Base-by-base conservation (phyloP, 1,284 basidiomycete genomes). In the Thecaphora thlaspeos region DNA sequence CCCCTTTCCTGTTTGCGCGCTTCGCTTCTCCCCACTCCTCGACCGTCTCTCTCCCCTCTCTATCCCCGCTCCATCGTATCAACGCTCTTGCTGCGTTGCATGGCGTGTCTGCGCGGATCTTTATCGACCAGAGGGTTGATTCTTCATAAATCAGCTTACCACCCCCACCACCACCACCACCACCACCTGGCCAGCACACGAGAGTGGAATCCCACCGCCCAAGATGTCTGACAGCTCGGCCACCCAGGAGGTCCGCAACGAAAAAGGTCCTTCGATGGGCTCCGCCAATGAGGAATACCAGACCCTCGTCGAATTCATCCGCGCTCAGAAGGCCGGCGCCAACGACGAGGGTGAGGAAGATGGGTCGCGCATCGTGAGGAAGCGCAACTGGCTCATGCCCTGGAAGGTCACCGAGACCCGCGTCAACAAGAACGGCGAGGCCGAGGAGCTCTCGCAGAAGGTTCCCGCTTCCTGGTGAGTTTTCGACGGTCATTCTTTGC, bases 341-440 rank as follows among this genome's bases (percentile, higher is more conserved):
- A 36, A 32, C 42, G 74, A 75, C 34, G 73, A 75, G 12, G 70
- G 67, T 26, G 74, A 59, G 22, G 54, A 39, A 17, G 68, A 75
- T 46, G 72, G 68, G 43, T 45, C 68, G 30, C 66, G 48, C 47
- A 48, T 75, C 49, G 70, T 76, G 52, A 73, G 68, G 67, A 73
- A 73, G 67, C 75, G 75, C 55, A 47, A 62, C 49, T 69, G 55
- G 47, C 62, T 66, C 48, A 47, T 51, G 40, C 72, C 72, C 47
- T 77, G 75, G 75, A 70, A 77, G 69, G 64, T 60, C 43, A 64
- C 56, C 30, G 74, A 77, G 56, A 39, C 74, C 41, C 74, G 75
- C 45, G 71, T 77, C 46, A 76, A 77, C 73, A 77, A 77, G 72
- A 61, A 73, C 55, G 75, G 75, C 21, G 75, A 77, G 56, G 68